Conservation (phyloP, 2,329 filamentous ascomycete species). For the Aschersonia sp. region DNA sequence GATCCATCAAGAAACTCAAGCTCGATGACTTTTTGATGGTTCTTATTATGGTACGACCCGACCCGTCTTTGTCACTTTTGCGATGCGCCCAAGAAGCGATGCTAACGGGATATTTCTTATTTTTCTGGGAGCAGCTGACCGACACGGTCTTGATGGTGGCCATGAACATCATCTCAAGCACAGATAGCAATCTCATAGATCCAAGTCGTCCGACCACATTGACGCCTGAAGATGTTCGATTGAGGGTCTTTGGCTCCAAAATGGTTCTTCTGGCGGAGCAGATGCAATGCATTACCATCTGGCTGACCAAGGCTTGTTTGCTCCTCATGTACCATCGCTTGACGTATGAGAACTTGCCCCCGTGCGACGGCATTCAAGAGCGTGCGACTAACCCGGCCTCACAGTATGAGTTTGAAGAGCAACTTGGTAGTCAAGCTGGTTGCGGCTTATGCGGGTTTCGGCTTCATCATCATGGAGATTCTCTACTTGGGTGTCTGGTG, state of each 20-base stretch:
- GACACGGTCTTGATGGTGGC: slow-evolving; percentile 39
- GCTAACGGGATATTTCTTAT: neutral
- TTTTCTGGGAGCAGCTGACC: slow-evolving; percentile 15
- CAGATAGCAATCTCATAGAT: slow-evolving; percentile 45
- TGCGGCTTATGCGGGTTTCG: slow-evolving; percentile 27
- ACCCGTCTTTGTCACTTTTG: neutral
- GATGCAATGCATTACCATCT: slow-evolving; percentile 44
- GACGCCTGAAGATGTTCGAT: slow-evolving; percentile 27
- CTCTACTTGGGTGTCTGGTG: slow-evolving; percentile 38
- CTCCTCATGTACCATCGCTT: slow-evolving; percentile 41
- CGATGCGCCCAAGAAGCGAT: neutral
- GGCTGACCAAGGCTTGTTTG: slow-evolving; percentile 40
- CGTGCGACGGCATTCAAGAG: neutral
- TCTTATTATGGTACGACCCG: slow-evolving; percentile 31
- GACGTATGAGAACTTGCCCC: slow-evolving; percentile 18
- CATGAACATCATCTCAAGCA: slow-evolving; percentile 38
- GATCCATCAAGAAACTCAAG: slow-evolving; percentile 34
- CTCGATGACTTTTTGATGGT: slow-evolving; percentile 41
- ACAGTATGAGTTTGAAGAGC: slow-evolving; percentile 28
- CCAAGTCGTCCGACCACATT: slow-evolving; percentile 22
- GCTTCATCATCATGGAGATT: slow-evolving; percentile 36
- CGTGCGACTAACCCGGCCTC: neutral
- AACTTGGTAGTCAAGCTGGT: slow-evolving; percentile 33
- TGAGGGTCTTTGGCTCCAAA: slow-evolving; percentile 39
- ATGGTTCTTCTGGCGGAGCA: slow-evolving; percentile 47